Evolutionary conservation across 2,329 filamentous ascomycete genomes (phyloP), one percentile per base, ranked within the genome.

Genomic region (Ophiosphaerella herpotricha): DNA sequence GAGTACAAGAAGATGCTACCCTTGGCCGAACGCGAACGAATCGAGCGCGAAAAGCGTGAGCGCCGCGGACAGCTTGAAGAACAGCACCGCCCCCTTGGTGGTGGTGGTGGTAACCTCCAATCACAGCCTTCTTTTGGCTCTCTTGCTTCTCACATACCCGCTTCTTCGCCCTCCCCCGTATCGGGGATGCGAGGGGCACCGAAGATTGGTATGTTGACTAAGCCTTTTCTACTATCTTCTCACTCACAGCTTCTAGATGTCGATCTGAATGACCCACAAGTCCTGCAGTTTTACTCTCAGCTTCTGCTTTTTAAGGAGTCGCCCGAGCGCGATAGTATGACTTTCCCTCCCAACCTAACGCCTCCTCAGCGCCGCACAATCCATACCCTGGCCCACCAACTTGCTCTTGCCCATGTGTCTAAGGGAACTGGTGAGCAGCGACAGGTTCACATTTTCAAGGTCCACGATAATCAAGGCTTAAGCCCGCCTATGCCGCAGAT

Each of bases 1-100:
- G 94, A 99, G 75, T 99, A 97, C 79, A 99, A 99, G 82, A 97
- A 97, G 78, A 97, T 99, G 94, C 83, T 99, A 5, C 94, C 94
- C 1, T 85, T 95, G 58, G 90, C 92, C 29, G 94, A 97, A 75
- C 85, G 94, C 44, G 94, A 99, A 75, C 85, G 94, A 35, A 97
- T 99, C 61, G 94, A 99, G 74, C 85, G 94, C 5, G 94, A 97
- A 76, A 99, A 97, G 84, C 85, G 94, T 50, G 93, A 97, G 77
- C 89, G 94, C 63, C 87, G 94, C 44, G 94, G 94, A 41, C 94
- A 99, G 75, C 82, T 99, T 11, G 92, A 99, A 74, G 94, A 99
- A 75, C 94, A 99, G 74, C 94, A 99, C 74, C 86, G 92, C 68
- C 91, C 78, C 64, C 87, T 88, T 67, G 76, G 75, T 39, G 77